Evolutionary conservation across 352 stramenopile species (phyloP), one percentile per base, ranked within the genome.

Genomic region (Globisporangium mamillatum): DNA sequence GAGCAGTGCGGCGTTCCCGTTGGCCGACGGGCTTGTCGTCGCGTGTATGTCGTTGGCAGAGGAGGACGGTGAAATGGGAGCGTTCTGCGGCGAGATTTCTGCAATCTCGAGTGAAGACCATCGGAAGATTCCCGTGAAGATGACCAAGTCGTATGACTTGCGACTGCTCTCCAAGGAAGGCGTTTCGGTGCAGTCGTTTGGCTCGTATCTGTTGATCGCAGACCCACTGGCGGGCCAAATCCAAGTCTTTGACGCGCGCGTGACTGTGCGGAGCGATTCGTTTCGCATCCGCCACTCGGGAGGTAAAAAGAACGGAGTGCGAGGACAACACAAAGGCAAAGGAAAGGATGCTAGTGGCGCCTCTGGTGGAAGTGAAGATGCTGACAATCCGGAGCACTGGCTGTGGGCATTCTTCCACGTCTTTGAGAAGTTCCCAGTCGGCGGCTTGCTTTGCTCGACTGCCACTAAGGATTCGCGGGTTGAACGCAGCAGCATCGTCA

Each of bases 361-460:
- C 8, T 1, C 12, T 32, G 14, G 6, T 38, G 53, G 53, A 14
- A 5, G 5, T 27, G 27, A 65, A 3, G 57, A 66, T 3, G 27
- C 65, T 10, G 69, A 66, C 16, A 66, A 75, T 10, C 46, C 53
- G 24, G 70, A 38, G 65, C 68, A 77, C 52, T 72, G 70, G 32
- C 77, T 72, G 65, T 66, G 71, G 64, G 68, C 27, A 60, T 82
- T 70, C 20, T 87, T 80, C 52, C 80, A 87, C 41, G 54, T 84
- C 6, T 87, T 77, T 63, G 80, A 89, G 59, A 89, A 89, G 34
- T 89, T 89, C 34, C 78, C 81, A 1, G 75, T 82, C 3, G 66
- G 75, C 12, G 78, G 65, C 4, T 55, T 70, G 50, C 56, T 70
- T 34, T 46, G 14, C n/a, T 20, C 12, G 5, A 41, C 36, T 10